These are phyloP conservation scores for Sarocladium brachiariae DNA, from an alignment of 2,329 filamentous ascomycete species.

Conservation along the genomic window DNA sequence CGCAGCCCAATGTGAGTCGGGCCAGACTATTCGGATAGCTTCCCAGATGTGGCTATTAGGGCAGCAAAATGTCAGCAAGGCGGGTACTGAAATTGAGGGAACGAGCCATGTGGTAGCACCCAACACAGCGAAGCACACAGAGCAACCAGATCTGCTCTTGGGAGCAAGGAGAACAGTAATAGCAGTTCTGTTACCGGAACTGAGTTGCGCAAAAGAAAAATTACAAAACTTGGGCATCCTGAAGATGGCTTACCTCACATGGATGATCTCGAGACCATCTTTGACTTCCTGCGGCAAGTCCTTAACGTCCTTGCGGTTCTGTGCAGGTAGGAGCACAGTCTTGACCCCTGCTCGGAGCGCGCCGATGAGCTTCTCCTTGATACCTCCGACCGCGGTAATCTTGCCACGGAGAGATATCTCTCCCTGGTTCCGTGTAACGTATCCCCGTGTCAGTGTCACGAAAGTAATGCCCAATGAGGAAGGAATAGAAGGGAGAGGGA, in stretches of 20 bases:
- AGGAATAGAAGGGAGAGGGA: conserved; percentile 8
- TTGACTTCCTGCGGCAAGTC: conserved; percentile 88
- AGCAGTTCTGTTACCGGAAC: too few relatives aligned
- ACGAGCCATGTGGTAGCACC: background rate
- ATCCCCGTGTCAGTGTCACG: conserved; percentile 17
- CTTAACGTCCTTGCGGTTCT: conserved; percentile 87
- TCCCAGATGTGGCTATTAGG: conserved; percentile 79
- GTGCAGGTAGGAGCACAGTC: conserved; percentile 79
- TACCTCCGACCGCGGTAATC: conserved; percentile 90
- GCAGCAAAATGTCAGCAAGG: conserved; percentile 8
- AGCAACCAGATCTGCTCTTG: too few relatives aligned
- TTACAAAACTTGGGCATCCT: too few relatives aligned
- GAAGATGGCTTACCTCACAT: conserved; percentile 62
- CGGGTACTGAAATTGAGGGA: background rate
- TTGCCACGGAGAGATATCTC: conserved; percentile 77
- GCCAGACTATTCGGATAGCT: conserved; percentile 86
- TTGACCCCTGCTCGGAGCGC: conserved; percentile 90
- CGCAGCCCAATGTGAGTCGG: conserved; percentile 76
- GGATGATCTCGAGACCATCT: conserved; percentile 78
- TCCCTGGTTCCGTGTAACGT: conserved; percentile 35
- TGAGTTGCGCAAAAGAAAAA: background rate
- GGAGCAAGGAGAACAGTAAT: too few relatives aligned
- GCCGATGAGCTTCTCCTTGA: conserved; percentile 98
- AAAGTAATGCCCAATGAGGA: conserved; percentile 17
- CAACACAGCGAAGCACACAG: background rate